A percentile compares a stretch with the other conserved stretches of the same genome.
phyloP scores from a whole-genome alignment of 2,329 filamentous ascomycete genomes.

The Aspergillus glaucus region DNA sequence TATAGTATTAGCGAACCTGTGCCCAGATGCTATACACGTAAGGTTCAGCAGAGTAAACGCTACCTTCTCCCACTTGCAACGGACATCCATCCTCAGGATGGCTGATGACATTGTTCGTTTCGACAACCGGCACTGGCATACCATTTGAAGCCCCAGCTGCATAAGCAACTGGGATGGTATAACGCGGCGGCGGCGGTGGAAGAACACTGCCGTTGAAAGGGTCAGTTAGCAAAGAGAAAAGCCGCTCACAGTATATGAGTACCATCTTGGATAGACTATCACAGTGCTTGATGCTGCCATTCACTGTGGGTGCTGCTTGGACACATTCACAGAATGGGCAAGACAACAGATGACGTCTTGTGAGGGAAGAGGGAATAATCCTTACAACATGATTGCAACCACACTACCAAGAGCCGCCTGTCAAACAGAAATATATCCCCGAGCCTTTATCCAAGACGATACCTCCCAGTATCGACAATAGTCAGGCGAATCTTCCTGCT shows the following conservation, averaged over 20 bases:
- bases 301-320: neutral
- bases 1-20: constrained; percentile 17
- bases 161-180: constrained; percentile 66
- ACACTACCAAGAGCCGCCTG: neutral
- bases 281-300: neutral
- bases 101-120: constrained; percentile 85
- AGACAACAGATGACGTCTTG: neutral
- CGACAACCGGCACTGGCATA: constrained; percentile 68
- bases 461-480: neutral
- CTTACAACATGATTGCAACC: constrained; percentile 20
- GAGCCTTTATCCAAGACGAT: neutral
- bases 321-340: neutral
- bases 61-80: constrained; percentile 89
- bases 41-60: constrained; percentile 8
- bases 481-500: neutral
- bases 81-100: constrained; percentile 81
- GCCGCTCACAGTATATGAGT: neutral
- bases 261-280: neutral
- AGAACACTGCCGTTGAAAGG: constrained; percentile 56
- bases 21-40: neutral
- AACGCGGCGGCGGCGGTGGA: constrained; percentile 75
- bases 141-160: constrained; percentile 65
- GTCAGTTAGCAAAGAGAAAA: neutral
- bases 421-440: neutral
- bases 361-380: constrained; percentile 1